These are phyloP conservation scores for Rhodotorula sp. DNA, from an alignment of 1,284 basidiomycete genomes.

Conservation along the genomic window DNA sequence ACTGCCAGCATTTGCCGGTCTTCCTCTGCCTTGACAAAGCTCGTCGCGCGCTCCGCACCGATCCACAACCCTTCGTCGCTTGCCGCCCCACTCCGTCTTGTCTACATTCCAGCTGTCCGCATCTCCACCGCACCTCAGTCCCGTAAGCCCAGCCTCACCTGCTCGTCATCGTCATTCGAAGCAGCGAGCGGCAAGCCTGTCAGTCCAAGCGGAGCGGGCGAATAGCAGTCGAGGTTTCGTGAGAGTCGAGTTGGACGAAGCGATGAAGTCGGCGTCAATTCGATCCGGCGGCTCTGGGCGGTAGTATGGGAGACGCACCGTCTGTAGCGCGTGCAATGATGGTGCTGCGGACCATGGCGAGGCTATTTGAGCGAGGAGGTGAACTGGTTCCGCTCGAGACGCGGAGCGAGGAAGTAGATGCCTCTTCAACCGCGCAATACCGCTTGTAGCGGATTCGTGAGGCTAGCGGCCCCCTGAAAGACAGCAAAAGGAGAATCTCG, in stretches of 20 bases:
- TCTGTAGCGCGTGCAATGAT: constrained; percentile 87
- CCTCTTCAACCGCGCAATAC: too few relatives aligned
- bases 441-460: too few relatives aligned
- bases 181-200: constrained; percentile 78
- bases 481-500: not conserved
- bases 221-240: not conserved
- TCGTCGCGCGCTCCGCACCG: too few relatives aligned
- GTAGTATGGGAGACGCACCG: constrained; percentile 47
- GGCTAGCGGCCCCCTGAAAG: too few relatives aligned
- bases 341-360: constrained; percentile 79
- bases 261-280: too few relatives aligned
- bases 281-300: too few relatives aligned
- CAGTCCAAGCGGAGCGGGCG: not conserved
- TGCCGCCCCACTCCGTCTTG: not conserved
- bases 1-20: not conserved
- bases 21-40: too few relatives aligned
- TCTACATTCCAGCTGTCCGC: not conserved
- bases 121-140: not conserved
- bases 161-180: constrained; percentile 84
- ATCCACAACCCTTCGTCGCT: not conserved
- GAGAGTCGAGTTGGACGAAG: not conserved
- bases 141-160: constrained; percentile 56
- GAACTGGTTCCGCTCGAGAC: too few relatives aligned
- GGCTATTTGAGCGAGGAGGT: too few relatives aligned
- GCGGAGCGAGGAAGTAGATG: not conserved